A percentile compares a stretch with the other conserved stretches of the same genome.
Evolutionary conservation across 208 protist species (phyloP).

Genomic region (Acanthamoeba triangularis): DNA sequence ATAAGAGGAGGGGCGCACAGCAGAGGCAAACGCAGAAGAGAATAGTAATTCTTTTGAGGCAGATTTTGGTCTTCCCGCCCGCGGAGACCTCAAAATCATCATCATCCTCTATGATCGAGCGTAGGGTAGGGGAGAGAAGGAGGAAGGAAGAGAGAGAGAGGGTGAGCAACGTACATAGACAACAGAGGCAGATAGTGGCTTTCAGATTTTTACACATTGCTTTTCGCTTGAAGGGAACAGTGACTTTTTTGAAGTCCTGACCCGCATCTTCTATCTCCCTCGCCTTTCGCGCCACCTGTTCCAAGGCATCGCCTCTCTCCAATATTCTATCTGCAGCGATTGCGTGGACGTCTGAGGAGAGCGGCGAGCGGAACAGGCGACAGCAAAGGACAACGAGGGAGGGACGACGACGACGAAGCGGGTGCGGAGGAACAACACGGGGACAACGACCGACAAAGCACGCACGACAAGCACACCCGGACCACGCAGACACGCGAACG

Average conservation of each 20-base stretch:
- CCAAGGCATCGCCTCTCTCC: conserved; percentile 47
- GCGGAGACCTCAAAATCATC: conserved; percentile 38
- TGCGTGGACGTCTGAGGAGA: neutral
- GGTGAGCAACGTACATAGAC: conserved; percentile 45
- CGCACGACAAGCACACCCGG: neutral
- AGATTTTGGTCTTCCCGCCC: conserved; percentile 42
- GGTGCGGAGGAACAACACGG: neutral
- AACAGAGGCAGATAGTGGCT: conserved; percentile 66
- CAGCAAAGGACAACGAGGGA: neutral
- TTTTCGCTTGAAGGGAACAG: conserved; percentile 56
- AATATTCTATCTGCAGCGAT: conserved; percentile 24
- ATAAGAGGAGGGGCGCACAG: conserved; percentile 35
- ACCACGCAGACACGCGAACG: neutral
- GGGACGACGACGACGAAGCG: neutral
- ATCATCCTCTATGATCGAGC: neutral
- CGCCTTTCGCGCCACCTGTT: conserved; percentile 48
- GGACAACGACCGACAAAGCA: neutral
- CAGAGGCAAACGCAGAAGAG: conserved; percentile 43
- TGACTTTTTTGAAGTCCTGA: conserved; percentile 63
- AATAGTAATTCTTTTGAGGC: conserved; percentile 64
- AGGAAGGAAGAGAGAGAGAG: neutral
- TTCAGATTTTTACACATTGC: conserved; percentile 38
- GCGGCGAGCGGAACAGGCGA: neutral
- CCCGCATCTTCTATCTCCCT: conserved; percentile 54
- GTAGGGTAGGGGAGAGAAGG: neutral